A percentile compares a stretch with the other conserved stretches of the same genome.
Conservation (phyloP, 345 rosid species). For the Draba incana region DNA sequence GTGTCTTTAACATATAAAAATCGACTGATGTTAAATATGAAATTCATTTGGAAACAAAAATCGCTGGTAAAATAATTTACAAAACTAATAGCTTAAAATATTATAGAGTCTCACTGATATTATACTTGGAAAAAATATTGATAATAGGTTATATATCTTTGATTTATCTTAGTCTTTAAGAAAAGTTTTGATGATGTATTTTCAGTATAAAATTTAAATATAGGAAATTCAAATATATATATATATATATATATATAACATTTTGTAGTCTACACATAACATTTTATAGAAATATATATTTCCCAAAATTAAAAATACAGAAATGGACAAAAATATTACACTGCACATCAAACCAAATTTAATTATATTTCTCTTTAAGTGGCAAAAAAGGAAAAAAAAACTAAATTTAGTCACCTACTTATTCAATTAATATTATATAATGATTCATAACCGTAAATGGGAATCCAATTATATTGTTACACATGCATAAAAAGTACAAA, state of each 20-base stretch:
- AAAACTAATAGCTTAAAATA: not conserved
- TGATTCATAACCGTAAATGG: not conserved
- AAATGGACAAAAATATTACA: conserved; percentile 15
- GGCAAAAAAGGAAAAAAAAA: not conserved
- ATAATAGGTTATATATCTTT: not conserved
- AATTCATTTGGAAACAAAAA: not conserved
- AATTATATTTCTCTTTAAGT: not conserved
- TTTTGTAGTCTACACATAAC: too few relatives aligned
- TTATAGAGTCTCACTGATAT: not conserved
- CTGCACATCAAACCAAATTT: not conserved
- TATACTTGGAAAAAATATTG: not conserved
- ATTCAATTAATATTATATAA: conserved; percentile 1
- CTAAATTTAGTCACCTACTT: conserved; percentile 17
- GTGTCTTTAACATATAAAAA: not conserved
- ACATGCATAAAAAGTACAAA: not conserved
- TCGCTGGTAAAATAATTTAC: not conserved
- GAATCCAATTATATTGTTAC: conserved; percentile 2
- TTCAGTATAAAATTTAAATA: not conserved
- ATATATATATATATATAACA: too few relatives aligned
- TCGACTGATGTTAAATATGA: not conserved
- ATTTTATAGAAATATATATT: not conserved
- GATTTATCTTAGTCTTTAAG: not conserved
- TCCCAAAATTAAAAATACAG: not conserved
- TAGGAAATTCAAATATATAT: not conserved
- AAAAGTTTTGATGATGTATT: not conserved